Evolutionary conservation across 306 rosid species (phyloP).

Genomic region (Rosa multiflora): DNA sequence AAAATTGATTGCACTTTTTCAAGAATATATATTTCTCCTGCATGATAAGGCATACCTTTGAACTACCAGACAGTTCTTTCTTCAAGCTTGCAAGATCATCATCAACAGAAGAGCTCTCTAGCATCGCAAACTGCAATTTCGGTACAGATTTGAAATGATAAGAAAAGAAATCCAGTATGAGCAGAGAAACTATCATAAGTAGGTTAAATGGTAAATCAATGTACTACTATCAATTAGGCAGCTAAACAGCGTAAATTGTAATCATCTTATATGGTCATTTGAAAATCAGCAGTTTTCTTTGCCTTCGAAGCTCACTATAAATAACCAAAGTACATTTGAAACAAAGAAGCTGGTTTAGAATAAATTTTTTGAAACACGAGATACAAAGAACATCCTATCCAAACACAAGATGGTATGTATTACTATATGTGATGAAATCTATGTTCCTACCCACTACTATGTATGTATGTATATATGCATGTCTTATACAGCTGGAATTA

Average conservation of each 20-base stretch:
- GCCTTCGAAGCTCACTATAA: not conserved
- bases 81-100: slow-evolving; percentile 49
- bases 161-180: slow-evolving; percentile 1
- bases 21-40: not conserved
- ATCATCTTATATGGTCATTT: not conserved
- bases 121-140: slow-evolving; percentile 77
- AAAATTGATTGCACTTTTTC: not conserved
- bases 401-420: not conserved
- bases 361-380: not conserved
- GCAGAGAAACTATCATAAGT: not conserved
- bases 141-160: not conserved
- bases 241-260: not conserved
- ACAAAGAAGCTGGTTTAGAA: not conserved
- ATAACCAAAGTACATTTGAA: not conserved
- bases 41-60: slow-evolving; percentile 47
- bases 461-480: not conserved
- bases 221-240: not conserved
- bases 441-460: not conserved
- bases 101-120: slow-evolving; percentile 84
- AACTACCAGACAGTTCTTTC: slow-evolving; percentile 61
- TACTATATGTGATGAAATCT: not conserved
- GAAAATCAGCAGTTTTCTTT: not conserved
- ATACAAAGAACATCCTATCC: not conserved
- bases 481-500: not conserved
- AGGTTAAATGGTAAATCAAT: not conserved